phyloP scores from a whole-genome alignment of 2,329 filamentous ascomycete genomes.

The Bipolaris oryzae region DNA sequence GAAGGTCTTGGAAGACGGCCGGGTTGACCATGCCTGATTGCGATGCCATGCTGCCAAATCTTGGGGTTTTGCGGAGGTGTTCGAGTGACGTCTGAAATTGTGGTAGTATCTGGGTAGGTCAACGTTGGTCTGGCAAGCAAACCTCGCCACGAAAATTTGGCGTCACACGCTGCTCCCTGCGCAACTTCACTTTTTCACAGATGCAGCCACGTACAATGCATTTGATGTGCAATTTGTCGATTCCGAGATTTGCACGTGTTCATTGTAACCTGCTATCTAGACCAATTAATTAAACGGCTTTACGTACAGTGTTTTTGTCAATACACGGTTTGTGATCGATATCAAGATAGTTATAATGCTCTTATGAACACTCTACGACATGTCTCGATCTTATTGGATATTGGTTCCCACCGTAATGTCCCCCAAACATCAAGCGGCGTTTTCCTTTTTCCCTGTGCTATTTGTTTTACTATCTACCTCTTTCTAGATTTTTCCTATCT shows the following conservation, averaged over 20 bases:
- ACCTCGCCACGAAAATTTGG: slow-evolving; percentile 6
- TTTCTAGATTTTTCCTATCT: too few relatives aligned
- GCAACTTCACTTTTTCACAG: slow-evolving; percentile 8
- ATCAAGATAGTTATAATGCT: not conserved
- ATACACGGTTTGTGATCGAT: not conserved
- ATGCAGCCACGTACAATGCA: not conserved
- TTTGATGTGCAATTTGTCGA: not conserved
- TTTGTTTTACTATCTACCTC: too few relatives aligned
- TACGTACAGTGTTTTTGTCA: not conserved
- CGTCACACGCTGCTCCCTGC: slow-evolving; percentile 1
- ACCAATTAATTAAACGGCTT: too few relatives aligned
- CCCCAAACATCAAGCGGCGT: too few relatives aligned
- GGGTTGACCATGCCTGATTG: slow-evolving; percentile 70
- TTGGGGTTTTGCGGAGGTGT: not conserved
- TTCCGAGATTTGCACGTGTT: not conserved
- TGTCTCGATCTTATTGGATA: too few relatives aligned
- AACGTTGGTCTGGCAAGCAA: slow-evolving; percentile 13
- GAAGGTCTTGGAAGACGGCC: slow-evolving; percentile 84
- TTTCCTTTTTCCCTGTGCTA: too few relatives aligned
- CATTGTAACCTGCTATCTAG: too few relatives aligned
- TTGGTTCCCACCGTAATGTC: too few relatives aligned
- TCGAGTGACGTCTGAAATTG: not conserved
- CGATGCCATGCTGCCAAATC: slow-evolving; percentile 30
- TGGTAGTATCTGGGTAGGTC: slow-evolving; percentile 2
- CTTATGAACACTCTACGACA: too few relatives aligned